Conservation (phyloP, 768 basidiomycete genomes). For the Saitozyma podzolica region DNA sequence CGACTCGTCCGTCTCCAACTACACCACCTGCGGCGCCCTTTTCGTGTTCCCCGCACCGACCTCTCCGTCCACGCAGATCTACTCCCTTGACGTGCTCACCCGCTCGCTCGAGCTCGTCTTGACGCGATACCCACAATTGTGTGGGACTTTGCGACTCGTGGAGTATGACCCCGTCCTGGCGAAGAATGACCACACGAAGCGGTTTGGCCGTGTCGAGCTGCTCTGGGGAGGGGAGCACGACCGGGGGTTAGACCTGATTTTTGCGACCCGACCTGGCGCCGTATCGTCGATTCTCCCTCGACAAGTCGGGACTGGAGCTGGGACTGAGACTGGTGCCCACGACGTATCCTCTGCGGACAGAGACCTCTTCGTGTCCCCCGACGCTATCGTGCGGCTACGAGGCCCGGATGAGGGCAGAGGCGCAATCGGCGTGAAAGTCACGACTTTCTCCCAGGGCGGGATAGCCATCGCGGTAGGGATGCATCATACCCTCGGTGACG, state of each 20-base stretch:
- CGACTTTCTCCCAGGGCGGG: slow-evolving; percentile 4
- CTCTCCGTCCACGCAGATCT: background rate
- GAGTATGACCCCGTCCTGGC: background rate
- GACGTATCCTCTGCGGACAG: background rate
- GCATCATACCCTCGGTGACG: slow-evolving; percentile 14
- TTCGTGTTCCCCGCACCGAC: slow-evolving; percentile 5
- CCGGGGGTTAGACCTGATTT: slow-evolving; percentile 5
- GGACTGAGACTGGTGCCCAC: background rate
- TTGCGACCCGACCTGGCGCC: background rate
- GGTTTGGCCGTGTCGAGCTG: slow-evolving; percentile 7
- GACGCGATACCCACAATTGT: slow-evolving; percentile 11
- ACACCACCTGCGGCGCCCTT: slow-evolving; percentile 10
- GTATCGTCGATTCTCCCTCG: background rate
- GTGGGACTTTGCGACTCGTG: slow-evolving; percentile 6
- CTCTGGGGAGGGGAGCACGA: slow-evolving; percentile 2
- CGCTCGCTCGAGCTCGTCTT: slow-evolving; percentile 6
- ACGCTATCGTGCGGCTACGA: slow-evolving; percentile 1
- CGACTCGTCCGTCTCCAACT: slow-evolving; percentile 17
- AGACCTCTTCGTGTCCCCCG: background rate
- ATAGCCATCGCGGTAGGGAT: slow-evolving; percentile 7
- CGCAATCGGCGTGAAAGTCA: slow-evolving; percentile 11
- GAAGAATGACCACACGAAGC: slow-evolving; percentile 6
- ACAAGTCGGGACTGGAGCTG: background rate
- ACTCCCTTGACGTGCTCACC: slow-evolving; percentile 1
- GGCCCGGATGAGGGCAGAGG: background rate